phyloP scores from a whole-genome alignment of 2,329 filamentous ascomycete genomes.

The Trichoderma lentiforme region DNA sequence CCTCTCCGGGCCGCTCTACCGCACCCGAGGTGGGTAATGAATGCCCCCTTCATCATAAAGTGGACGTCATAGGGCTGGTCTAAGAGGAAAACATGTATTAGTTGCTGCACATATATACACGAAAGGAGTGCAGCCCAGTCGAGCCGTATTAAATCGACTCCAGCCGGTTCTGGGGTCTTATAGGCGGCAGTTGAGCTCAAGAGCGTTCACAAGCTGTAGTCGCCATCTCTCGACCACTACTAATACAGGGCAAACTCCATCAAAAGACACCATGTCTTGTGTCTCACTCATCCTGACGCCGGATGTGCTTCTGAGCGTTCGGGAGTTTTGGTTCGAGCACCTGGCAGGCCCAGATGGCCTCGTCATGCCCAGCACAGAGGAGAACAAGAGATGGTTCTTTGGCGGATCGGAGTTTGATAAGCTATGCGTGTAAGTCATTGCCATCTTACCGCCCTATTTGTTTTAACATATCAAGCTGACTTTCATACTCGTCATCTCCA shows the following conservation, averaged over 20 bases:
- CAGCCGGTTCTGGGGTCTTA: neutral
- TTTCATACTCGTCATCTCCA: neutral
- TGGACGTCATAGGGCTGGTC: neutral
- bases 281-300: conserved; percentile 28
- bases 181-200: neutral
- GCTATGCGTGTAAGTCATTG: conserved; percentile 33
- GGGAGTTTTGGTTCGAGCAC: conserved; percentile 40
- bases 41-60: neutral
- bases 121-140: neutral
- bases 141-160: neutral
- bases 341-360: conserved; percentile 27
- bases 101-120: neutral
- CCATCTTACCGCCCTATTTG: neutral
- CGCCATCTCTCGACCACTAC: neutral
- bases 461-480: neutral
- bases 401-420: conserved; percentile 34
- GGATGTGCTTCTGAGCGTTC: conserved; percentile 30
- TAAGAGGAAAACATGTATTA: neutral
- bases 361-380: conserved; percentile 26
- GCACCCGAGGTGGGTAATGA: neutral
- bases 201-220: neutral
- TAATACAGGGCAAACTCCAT: neutral
- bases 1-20: neutral
- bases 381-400: conserved; percentile 35
- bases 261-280: conserved; percentile 12